Evolutionary conservation across 1,284 basidiomycete genomes (phyloP).

Genomic region (Abortiporus biennis): DNA sequence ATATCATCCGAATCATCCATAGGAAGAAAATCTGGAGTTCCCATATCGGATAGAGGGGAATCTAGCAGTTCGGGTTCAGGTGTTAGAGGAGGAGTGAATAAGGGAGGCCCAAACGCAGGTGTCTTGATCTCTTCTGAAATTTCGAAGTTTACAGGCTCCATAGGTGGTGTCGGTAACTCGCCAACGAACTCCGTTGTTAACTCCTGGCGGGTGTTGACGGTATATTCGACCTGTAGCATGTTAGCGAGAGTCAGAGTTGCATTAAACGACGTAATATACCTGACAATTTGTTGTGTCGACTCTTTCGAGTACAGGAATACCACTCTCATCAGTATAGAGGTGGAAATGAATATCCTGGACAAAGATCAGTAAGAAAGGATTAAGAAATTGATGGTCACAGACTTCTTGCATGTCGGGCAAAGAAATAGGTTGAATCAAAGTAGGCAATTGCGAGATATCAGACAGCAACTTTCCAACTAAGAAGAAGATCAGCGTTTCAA

Average conservation of each 20-base stretch:
- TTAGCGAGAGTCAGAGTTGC: too few species aligned
- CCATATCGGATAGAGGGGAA: background rate
- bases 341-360: slow-evolving; percentile 2
- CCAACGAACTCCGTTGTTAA: background rate
- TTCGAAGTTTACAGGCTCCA: background rate
- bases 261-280: too few species aligned
- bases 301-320: background rate
- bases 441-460: too few species aligned
- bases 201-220: background rate
- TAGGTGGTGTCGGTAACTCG: background rate
- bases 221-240: too few species aligned
- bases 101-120: background rate
- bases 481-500: too few species aligned
- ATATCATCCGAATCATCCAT: too few species aligned
- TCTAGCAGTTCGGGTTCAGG: background rate
- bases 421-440: too few species aligned
- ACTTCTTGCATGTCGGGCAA: too few species aligned
- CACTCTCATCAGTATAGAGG: background rate
- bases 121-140: background rate
- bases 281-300: too few species aligned
- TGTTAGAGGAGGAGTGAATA: slow-evolving; percentile 1
- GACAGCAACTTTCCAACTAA: too few species aligned
- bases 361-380: too few species aligned
- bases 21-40: slow-evolving; percentile 2
- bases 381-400: too few species aligned